Percentiles rank a stretch among this genome's conserved stretches.
phyloP scores from a whole-genome alignment of 1,284 basidiomycete genomes.

The Pseudozyma pruni region DNA sequence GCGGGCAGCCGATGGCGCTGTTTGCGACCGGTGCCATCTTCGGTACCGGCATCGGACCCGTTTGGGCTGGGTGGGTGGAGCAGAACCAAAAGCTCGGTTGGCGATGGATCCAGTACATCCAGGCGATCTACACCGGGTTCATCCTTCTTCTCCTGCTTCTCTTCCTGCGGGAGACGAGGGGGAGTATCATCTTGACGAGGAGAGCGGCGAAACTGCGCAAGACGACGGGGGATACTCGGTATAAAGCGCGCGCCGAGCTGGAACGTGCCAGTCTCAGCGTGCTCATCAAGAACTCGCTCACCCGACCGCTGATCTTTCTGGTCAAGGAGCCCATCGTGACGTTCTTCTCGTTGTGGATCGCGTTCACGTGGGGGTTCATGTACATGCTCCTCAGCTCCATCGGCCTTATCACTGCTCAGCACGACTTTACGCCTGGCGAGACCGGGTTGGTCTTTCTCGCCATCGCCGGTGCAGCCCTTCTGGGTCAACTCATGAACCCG shows the following conservation, averaged over 20 bases:
- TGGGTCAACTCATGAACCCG: constrained; percentile 78
- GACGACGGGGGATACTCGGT: constrained; percentile 73
- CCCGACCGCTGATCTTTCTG: constrained; percentile 72
- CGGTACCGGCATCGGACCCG: constrained; percentile 76
- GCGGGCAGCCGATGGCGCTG: constrained; percentile 76
- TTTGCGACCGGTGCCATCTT: constrained; percentile 69
- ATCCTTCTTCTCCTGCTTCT: constrained; percentile 49
- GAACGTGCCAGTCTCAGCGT: constrained; percentile 73
- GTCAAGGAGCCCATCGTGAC: constrained; percentile 82
- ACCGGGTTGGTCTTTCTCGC: constrained; percentile 55
- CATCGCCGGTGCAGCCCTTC: constrained; percentile 44
- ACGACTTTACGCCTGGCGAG: constrained; percentile 75
- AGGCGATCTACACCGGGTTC: constrained; percentile 53
- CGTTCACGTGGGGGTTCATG: constrained; percentile 77
- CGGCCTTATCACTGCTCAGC: constrained; percentile 69
- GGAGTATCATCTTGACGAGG: constrained; percentile 69
- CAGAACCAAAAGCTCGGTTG: constrained; percentile 75
- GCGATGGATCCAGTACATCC: constrained; percentile 85
- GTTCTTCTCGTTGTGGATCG: constrained; percentile 64
- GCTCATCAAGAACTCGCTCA: constrained; percentile 76
- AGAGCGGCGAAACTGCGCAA: constrained; percentile 67
- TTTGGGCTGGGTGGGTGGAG: constrained; percentile 78
- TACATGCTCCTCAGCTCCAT: constrained; percentile 72
- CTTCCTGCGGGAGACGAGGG: constrained; percentile 64
- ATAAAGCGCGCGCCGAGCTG: constrained; percentile 76